Percentiles rank a stretch among this genome's conserved stretches.
Evolutionary conservation across 768 basidiomycete species (phyloP).

Genomic region (Calocera cornea): DNA sequence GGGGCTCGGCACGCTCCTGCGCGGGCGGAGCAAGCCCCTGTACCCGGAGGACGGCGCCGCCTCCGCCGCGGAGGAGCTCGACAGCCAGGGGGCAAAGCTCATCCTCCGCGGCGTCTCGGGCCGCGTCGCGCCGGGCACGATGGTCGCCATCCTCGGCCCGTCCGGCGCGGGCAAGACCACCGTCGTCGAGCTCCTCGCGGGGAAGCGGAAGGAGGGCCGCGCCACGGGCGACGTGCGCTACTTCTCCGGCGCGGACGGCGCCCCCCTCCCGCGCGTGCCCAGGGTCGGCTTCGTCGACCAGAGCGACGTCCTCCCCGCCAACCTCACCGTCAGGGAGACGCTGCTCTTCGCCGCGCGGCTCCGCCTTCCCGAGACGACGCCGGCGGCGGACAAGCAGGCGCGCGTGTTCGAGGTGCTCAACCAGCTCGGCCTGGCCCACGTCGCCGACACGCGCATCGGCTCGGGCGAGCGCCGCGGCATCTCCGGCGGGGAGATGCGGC

Average conservation of each 20-base stretch:
- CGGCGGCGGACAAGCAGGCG: constrained; percentile 44
- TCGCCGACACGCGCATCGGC: constrained; percentile 61
- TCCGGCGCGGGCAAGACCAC: constrained; percentile 80
- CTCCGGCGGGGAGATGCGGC: constrained; percentile 80
- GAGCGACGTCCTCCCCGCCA: constrained; percentile 67
- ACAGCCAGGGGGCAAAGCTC: constrained; percentile 38
- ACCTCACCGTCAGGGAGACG: constrained; percentile 68
- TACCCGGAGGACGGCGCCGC: neutral
- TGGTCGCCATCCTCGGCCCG: constrained; percentile 87
- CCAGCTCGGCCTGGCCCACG: constrained; percentile 59
- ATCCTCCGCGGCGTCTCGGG: constrained; percentile 63
- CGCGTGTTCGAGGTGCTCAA: constrained; percentile 54
- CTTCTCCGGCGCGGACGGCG: constrained; percentile 20
- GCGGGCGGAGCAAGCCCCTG: neutral
- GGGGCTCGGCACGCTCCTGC: neutral
- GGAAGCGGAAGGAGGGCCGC: constrained; percentile 62
- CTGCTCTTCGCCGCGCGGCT: constrained; percentile 76
- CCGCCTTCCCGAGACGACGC: constrained; percentile 61
- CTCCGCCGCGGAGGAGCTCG: neutral
- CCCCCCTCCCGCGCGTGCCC: constrained; percentile 21
- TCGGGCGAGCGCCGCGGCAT: constrained; percentile 67
- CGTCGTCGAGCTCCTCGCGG: constrained; percentile 78
- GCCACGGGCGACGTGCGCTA: constrained; percentile 53
- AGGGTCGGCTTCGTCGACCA: constrained; percentile 79
- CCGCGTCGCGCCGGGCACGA: constrained; percentile 57